Evolutionary conservation across 345 rosid species (phyloP).

Genomic region (Citrus sinensis): DVS_A1.0 CM039161.1:1887501-1888000

Average conservation of each 20-base stretch:
- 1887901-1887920: not conserved
- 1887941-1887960: not conserved
- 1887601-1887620: constrained; percentile 12
- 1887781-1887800: not conserved
- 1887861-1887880: not conserved
- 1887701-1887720: not conserved
- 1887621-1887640: constrained; percentile 6
- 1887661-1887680: not conserved
- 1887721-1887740: not conserved
- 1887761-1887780: not conserved
- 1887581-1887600: not conserved
- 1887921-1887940: not conserved
- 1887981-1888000: constrained; percentile 3
- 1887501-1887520: not conserved
- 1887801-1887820: not conserved
- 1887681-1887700: not conserved
- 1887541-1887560: not conserved
- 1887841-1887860: too few species aligned
- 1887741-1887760: not conserved
- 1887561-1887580: not conserved
- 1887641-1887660: not conserved
- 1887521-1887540: constrained; percentile 15
- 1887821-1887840: not conserved
- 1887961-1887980: not conserved
- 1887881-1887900: not conserved